Conservation (phyloP, 2,329 filamentous ascomycete species). For the Aspergillus neotritici region DNA sequence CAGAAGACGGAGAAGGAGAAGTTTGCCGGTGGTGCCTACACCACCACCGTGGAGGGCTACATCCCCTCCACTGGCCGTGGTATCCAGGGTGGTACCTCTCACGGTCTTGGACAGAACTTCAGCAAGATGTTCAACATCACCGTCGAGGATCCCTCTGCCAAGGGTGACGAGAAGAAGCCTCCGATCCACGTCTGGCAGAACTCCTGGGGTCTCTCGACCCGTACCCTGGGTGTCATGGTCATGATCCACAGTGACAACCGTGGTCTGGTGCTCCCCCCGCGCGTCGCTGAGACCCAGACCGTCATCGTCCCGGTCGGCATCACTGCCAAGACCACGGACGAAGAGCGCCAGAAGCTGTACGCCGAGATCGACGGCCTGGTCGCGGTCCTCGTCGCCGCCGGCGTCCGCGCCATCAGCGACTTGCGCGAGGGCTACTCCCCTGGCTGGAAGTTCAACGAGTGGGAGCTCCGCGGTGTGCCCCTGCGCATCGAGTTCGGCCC, state of each 20-base stretch:
- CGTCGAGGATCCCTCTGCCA: slow-evolving; percentile 77
- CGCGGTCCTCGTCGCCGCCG: slow-evolving; percentile 62
- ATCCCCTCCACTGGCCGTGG: slow-evolving; percentile 93
- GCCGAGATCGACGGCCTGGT: slow-evolving; percentile 69
- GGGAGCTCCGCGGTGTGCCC: slow-evolving; percentile 94
- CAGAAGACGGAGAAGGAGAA: slow-evolving; percentile 97
- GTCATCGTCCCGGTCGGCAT: slow-evolving; percentile 90
- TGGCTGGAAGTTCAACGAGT: slow-evolving; percentile 98
- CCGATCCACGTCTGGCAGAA: slow-evolving; percentile 95
- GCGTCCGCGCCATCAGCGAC: slow-evolving; percentile 75
- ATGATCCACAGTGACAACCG: slow-evolving; percentile 97
- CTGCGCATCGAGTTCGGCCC: slow-evolving; percentile 93
- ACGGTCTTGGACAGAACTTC: slow-evolving; percentile 95
- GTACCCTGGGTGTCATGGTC: slow-evolving; percentile 97
- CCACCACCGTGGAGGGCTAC: slow-evolving; percentile 93
- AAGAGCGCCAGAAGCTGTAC: slow-evolving; percentile 71
- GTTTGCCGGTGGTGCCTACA: slow-evolving; percentile 94
- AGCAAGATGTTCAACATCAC: slow-evolving; percentile 99
- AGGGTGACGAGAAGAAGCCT: slow-evolving; percentile 66
- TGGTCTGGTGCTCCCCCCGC: slow-evolving; percentile 85
- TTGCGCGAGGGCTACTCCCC: slow-evolving; percentile 85
- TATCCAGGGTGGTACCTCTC: slow-evolving; percentile 93
- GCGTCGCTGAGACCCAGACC: slow-evolving; percentile 78
- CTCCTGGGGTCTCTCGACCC: slow-evolving; percentile 96
- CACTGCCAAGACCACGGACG: slow-evolving; percentile 76